Evolutionary conservation across 441 rosid genomes (phyloP).

Genomic region (Mallotus japonicus): DNA sequence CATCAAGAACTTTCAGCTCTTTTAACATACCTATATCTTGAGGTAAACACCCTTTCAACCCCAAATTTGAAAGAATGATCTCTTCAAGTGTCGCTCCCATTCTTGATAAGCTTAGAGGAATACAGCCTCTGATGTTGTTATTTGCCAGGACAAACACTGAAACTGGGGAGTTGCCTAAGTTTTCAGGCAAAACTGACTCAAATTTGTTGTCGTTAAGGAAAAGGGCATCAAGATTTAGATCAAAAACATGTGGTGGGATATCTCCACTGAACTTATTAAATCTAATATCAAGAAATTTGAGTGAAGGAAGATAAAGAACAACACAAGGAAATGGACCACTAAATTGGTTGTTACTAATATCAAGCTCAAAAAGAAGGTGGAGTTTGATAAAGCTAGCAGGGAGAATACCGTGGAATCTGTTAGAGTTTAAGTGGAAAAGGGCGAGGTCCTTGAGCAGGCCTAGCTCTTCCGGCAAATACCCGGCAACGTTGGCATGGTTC

Average conservation of each 20-base stretch:
- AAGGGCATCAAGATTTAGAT: slow-evolving; percentile 73
- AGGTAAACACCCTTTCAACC: slow-evolving; percentile 62
- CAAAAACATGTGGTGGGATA: slow-evolving; percentile 55
- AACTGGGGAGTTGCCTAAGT: slow-evolving; percentile 75
- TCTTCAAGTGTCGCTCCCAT: slow-evolving; percentile 62
- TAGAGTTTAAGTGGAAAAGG: slow-evolving; percentile 72
- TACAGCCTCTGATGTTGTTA: slow-evolving; percentile 52
- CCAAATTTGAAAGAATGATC: slow-evolving; percentile 46
- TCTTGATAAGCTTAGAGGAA: slow-evolving; percentile 57
- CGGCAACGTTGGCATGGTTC: slow-evolving; percentile 69
- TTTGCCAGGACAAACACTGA: slow-evolving; percentile 79
- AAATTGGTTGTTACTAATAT: slow-evolving; percentile 69
- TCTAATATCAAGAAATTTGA: slow-evolving; percentile 74
- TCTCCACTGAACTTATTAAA: slow-evolving; percentile 54
- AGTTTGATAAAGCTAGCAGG: slow-evolving; percentile 51
- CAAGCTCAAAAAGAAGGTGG: slow-evolving; percentile 59
- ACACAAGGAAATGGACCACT: slow-evolving; percentile 65
- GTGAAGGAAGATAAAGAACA: slow-evolving; percentile 53
- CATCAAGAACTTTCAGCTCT: slow-evolving; percentile 61
- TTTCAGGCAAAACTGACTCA: slow-evolving; percentile 51
- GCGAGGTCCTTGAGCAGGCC: slow-evolving; percentile 78
- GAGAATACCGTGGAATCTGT: slow-evolving; percentile 57
- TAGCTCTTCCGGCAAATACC: slow-evolving; percentile 61
- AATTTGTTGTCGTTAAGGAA: slow-evolving; percentile 77
- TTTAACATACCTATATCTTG: slow-evolving; percentile 52